Base-by-base conservation (phyloP, 2,329 filamentous ascomycete genomes). In the Waltergamsia citrina region DNA sequence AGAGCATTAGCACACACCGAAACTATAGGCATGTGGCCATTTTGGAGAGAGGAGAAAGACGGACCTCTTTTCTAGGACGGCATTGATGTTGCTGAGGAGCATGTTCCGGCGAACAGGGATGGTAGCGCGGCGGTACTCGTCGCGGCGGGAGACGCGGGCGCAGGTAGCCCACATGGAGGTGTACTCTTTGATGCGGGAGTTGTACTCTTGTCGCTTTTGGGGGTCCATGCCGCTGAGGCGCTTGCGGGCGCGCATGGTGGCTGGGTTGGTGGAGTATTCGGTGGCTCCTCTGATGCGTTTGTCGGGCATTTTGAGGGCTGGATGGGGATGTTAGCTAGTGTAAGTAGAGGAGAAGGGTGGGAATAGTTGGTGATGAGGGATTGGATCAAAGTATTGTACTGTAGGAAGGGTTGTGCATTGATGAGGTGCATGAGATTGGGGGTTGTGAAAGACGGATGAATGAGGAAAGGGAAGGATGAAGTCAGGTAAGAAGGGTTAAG, bases 221-320 rank as follows among this genome's bases (percentile, higher is more conserved):
- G 37, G 29, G 16, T 17, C n/a, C 33, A 38, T 16, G 17, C 24
- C 23, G 15, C 23, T 15, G 14, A 38, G n/a, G 4, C 37, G 37
- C 6, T 17, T 12, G 19, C 37, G 37, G 17, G 24, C 26, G 18
- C 29, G 28, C 4, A 20, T n/a, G 15, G 37, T 38, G 7, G 37
- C 26, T 5, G 21, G 28, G 19, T 38, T 29, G 10, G 29, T 38
- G 7, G 37, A 38, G 19, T 38, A 38, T 12, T 26, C 23, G 15
- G 33, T 38, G 10, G 28, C 11, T 15, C 25, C 29, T 16, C 24
- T 25, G 17, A 29, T 28, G 24, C 37, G 37, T 10, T 24, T 19
- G 37, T 38, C 37, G 17, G 37, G 37, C 37, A 38, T 38, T 10
- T 15, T 38, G 32, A 21, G 21, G 6, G 6, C 14, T 26, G 33